Evolutionary conservation across 805 yeast species (phyloP).

Genomic region (Torulaspora delbrueckii): DNA sequence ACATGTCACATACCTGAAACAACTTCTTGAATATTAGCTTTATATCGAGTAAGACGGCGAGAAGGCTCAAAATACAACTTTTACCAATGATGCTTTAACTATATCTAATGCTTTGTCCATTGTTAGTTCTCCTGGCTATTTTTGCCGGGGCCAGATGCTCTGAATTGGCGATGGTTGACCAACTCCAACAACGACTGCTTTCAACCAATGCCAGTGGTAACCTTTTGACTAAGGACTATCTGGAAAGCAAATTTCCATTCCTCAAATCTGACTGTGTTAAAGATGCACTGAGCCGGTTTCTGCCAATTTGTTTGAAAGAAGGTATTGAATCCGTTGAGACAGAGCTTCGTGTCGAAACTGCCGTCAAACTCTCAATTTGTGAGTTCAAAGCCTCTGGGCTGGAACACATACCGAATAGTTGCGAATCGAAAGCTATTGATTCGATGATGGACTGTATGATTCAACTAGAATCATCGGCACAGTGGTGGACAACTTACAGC

Average conservation of each 20-base stretch:
- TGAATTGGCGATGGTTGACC: conserved; percentile 3
- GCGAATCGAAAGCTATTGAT: conserved; percentile 24
- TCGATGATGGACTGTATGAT: conserved; percentile 37
- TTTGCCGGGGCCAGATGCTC: background rate
- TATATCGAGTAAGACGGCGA: background rate
- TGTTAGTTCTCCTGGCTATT: background rate
- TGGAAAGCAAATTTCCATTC: conserved; percentile 24
- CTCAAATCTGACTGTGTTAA: conserved; percentile 35
- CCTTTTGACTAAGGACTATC: conserved; percentile 8
- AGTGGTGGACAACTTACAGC: conserved; percentile 71
- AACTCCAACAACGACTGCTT: conserved; percentile 6
- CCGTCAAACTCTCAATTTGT: conserved; percentile 49
- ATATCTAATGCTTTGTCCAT: background rate
- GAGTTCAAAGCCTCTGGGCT: conserved; percentile 49
- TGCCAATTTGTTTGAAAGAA: conserved; percentile 39
- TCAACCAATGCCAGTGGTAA: background rate
- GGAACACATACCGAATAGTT: conserved; percentile 22
- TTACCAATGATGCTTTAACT: background rate
- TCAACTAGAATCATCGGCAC: conserved; percentile 42
- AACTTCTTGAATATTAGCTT: background rate
- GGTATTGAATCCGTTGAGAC: conserved; percentile 40
- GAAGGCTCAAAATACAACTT: background rate
- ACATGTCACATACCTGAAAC: conserved; percentile 5
- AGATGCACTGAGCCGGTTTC: conserved; percentile 38
- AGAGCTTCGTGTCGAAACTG: conserved; percentile 37